Evolutionary conservation across 2,329 filamentous ascomycete species (phyloP).

Genomic region (Colletotrichum tabaci): DNA sequence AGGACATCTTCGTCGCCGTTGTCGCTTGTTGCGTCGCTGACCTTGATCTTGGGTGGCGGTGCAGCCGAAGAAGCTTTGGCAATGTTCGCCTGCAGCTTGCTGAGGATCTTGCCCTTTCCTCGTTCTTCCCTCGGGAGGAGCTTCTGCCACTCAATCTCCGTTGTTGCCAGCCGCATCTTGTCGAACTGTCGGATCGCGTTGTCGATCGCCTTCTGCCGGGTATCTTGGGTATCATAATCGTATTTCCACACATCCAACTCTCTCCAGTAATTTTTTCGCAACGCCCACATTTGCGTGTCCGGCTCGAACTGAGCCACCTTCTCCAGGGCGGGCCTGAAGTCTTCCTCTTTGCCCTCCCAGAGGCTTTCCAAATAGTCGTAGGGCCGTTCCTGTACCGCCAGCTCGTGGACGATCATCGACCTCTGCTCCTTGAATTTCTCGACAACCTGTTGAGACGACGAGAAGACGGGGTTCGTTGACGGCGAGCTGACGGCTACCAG

Average conservation of each 20-base stretch:
- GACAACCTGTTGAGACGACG: constrained; percentile 65
- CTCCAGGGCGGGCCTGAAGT: constrained; percentile 67
- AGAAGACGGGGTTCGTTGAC: constrained; percentile 63
- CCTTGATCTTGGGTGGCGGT: constrained; percentile 65
- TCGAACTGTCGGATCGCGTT: constrained; percentile 74
- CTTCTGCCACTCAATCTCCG: constrained; percentile 73
- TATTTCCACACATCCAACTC: constrained; percentile 77
- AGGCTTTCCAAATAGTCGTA: constrained; percentile 65
- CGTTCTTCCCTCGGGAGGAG: constrained; percentile 72
- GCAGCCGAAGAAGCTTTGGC: constrained; percentile 60
- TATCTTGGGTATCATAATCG: constrained; percentile 66
- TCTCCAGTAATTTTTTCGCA: constrained; percentile 73
- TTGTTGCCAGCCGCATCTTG: constrained; percentile 68
- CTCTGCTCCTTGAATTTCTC: constrained; percentile 69
- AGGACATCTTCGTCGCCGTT: constrained; percentile 51
- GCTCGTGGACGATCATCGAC: constrained; percentile 71
- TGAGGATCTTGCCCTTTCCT: constrained; percentile 72
- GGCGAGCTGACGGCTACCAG: constrained; percentile 70
- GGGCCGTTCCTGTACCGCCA: constrained; percentile 68
- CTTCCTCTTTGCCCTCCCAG: constrained; percentile 67
- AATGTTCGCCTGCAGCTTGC: constrained; percentile 72
- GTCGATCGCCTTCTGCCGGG: constrained; percentile 73
- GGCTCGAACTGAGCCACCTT: constrained; percentile 71
- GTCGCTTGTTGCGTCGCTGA: constrained; percentile 57
- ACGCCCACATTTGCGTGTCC: constrained; percentile 65